Percentiles rank a stretch among this genome's conserved stretches.
phyloP scores from a whole-genome alignment of 169 alveolate species.

The Plasmodium inui region DNA sequence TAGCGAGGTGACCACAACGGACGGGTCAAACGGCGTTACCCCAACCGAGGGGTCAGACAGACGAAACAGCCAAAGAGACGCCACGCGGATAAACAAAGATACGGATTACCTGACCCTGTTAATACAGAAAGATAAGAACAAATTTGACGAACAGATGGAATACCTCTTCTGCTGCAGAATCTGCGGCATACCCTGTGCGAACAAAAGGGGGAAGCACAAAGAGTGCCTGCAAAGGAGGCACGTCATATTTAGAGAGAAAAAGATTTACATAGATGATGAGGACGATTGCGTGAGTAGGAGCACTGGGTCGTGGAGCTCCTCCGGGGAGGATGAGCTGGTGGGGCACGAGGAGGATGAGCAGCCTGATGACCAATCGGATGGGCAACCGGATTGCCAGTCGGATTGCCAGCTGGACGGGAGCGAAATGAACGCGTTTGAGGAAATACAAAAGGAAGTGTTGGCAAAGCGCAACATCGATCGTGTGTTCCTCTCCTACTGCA shows the following conservation, averaged over 20 bases:
- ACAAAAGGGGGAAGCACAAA: conserved; percentile 3
- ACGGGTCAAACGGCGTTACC: not conserved
- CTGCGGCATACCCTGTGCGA: conserved; percentile 45
- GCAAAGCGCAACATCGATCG: conserved; percentile 12
- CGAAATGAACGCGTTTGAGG: conserved; percentile 55
- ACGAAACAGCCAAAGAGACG: not conserved
- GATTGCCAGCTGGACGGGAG: conserved; percentile 6
- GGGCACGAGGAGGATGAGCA: not conserved
- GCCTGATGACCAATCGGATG: not conserved
- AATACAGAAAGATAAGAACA: not conserved
- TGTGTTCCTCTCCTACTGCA: conserved; percentile 15
- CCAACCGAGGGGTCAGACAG: not conserved
- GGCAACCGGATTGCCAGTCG: not conserved
- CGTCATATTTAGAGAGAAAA: conserved; percentile 19
- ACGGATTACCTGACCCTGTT: conserved; percentile 5
- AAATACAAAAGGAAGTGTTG: conserved; percentile 34
- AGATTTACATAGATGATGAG: conserved; percentile 42
- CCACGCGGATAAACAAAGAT: not conserved
- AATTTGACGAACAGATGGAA: conserved; percentile 7
- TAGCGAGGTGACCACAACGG: not conserved
- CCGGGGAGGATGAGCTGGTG: not conserved
- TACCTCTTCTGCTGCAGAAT: conserved; percentile 34
- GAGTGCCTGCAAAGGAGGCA: conserved; percentile 10
- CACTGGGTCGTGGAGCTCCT: not conserved
- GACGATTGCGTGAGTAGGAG: conserved; percentile 56